A percentile compares a stretch with the other conserved stretches of the same genome.
These are phyloP conservation scores for Ceriops tagal DNA, from an alignment of 345 rosid species.

Conservation along the genomic window DNA sequence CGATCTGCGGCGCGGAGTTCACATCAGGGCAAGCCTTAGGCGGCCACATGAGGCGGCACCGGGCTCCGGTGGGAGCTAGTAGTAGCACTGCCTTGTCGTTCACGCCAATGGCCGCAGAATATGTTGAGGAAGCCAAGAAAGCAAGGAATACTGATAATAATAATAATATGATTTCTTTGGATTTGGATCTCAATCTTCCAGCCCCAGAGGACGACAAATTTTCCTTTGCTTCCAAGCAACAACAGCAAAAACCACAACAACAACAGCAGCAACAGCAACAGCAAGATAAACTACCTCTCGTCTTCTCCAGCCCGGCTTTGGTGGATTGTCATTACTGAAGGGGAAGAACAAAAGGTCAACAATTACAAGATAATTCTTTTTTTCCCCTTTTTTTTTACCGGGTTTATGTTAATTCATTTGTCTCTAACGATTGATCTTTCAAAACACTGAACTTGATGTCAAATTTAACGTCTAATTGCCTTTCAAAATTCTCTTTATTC, in stretches of 20 bases:
- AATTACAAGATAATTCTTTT: neutral
- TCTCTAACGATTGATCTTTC: neutral
- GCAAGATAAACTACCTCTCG: conserved; percentile 47
- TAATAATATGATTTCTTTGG: conserved; percentile 46
- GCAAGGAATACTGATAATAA: conserved; percentile 27
- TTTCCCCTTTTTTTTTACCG: neutral
- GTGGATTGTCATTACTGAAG: conserved; percentile 95
- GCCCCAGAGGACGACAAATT: conserved; percentile 76
- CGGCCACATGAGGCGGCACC: conserved; percentile 96
- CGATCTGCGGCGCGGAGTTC: conserved; percentile 84
- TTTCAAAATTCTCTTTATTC: conserved; percentile 26
- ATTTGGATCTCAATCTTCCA: conserved; percentile 95
- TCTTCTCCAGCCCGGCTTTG: conserved; percentile 70
- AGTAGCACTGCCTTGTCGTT: conserved; percentile 35
- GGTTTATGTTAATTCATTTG: neutral
- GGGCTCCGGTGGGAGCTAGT: conserved; percentile 35
- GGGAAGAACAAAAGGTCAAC: neutral
- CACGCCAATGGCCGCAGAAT: conserved; percentile 39
- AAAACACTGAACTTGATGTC: neutral
- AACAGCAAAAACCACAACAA: conserved; percentile 25
- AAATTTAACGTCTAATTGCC: neutral
- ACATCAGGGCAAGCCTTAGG: conserved; percentile 97
- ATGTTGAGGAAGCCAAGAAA: conserved; percentile 38
- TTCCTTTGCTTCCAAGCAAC: conserved; percentile 56
- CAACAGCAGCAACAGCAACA: conserved; percentile 28